Evolutionary conservation across 1,284 basidiomycete genomes (phyloP), one percentile per base, ranked within the genome.

Genomic region (Trichosporon asahii): DNA sequence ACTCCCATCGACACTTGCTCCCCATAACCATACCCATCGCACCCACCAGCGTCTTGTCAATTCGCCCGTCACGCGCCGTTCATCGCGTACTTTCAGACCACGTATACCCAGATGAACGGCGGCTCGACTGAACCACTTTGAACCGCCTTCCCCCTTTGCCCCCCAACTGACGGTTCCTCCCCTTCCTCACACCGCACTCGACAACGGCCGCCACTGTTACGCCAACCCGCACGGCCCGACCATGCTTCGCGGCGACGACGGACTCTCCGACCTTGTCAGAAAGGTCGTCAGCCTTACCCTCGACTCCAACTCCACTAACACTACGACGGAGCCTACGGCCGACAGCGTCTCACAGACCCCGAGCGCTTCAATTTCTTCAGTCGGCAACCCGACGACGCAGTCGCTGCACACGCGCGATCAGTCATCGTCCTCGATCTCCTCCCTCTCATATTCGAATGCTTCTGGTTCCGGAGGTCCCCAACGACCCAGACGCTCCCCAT

Each of bases 371-470:
- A 64, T 44, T 15, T 64, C 63, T 25, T 64, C 63, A 12, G 11
- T 55, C n/a, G 66, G 46, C 3, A 27, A 49, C 57, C 55, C 57
- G 29, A 33, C 46, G 12, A 61, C 57, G 21, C 57, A 61, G 57
- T 61, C 57, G 18, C 21, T 61, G 21, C 67, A 66, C 64, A 33
- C 53, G 9, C 64, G 70, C 21, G 61, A 53, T 29, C 37, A 65
- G 29, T 66, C 68, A 15, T 65, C 67, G 21, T 70, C 73, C 15
- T 74, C 73, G 6, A 49, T 66, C 29, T 57, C 71, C 4, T 66
- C 71, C 4, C 25, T 31, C 14, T 31, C 66, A 14, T 33, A 64
- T 66, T 73, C 72, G 11, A 66, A 70, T n/a, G 64, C 57, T n/a
- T 61, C 66, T 3, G 53, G 64, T 3, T 70, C 72, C 18, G 66